A percentile compares a stretch with the other conserved stretches of the same genome.
Conservation (phyloP, 148 eudicot genomes). For the Dysphania ambrosioides region DNA sequence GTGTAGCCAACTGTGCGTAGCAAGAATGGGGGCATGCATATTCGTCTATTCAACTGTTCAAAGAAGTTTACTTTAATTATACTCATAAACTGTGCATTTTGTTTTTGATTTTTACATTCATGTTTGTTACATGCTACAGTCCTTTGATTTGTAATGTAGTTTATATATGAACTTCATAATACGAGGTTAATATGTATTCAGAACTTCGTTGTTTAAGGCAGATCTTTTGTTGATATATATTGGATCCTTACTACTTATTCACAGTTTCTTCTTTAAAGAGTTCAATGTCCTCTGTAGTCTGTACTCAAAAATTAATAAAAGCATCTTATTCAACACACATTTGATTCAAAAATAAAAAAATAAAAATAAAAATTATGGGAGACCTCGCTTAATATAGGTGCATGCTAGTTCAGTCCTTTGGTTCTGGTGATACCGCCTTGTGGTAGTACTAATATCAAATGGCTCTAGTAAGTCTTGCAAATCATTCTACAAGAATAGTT, state of each 20-base stretch:
- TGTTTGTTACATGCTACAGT: neutral
- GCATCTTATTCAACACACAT: too few species aligned
- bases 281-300: neutral
- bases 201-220: neutral
- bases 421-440: too few species aligned
- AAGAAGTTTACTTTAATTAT: neutral
- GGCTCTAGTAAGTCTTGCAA: too few species aligned
- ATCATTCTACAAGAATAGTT: too few species aligned
- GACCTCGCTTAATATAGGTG: too few species aligned
- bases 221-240: neutral
- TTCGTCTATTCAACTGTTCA: constrained; percentile 13
- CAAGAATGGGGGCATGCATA: constrained; percentile 17
- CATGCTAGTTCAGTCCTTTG: too few species aligned
- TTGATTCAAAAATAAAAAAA: too few species aligned
- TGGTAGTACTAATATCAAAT: too few species aligned
- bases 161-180: neutral
- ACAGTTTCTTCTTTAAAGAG: neutral
- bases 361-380: too few species aligned
- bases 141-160: constrained; percentile 1
- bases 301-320: too few species aligned
- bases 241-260: neutral
- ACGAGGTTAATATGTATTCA: constrained; percentile 3
- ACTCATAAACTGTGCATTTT: constrained; percentile 19
- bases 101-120: neutral
- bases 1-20: constrained; percentile 16